Evolutionary conservation across 306 rosid species (phyloP).

Genomic region (Styphnolobium japonicum): DNA sequence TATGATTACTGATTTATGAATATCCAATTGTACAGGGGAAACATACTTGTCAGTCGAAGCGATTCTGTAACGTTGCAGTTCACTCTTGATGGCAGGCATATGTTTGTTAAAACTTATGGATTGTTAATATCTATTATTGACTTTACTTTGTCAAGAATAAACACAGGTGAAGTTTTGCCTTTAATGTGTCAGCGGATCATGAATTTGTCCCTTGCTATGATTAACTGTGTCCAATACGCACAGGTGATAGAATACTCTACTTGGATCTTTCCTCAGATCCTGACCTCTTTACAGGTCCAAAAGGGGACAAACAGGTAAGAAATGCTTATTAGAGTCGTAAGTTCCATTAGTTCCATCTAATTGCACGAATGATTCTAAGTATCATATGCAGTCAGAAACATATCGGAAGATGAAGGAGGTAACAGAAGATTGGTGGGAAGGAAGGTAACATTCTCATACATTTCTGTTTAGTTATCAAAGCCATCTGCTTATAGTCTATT

Average conservation of each 20-base stretch:
- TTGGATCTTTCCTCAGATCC: slow-evolving; percentile 85
- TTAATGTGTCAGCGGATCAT: background rate
- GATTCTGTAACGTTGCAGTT: slow-evolving; percentile 62
- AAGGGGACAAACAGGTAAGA: slow-evolving; percentile 83
- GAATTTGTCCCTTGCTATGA: slow-evolving; percentile 19
- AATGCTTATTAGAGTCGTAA: slow-evolving; percentile 8
- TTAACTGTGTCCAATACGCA: slow-evolving; percentile 21
- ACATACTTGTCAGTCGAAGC: slow-evolving; percentile 69
- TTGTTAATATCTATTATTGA: slow-evolving; percentile 78
- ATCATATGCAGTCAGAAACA: slow-evolving; percentile 72
- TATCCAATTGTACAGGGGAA: slow-evolving; percentile 67
- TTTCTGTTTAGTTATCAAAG: background rate
- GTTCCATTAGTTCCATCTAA: slow-evolving; percentile 7
- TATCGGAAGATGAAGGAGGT: slow-evolving; percentile 89
- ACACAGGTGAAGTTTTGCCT: slow-evolving; percentile 57
- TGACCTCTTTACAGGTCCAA: slow-evolving; percentile 72
- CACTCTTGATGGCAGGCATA: slow-evolving; percentile 71
- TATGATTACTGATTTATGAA: slow-evolving; percentile 24
- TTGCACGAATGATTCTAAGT: slow-evolving; percentile 3
- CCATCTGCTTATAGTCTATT: background rate
- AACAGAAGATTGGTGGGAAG: slow-evolving; percentile 91
- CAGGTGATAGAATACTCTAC: slow-evolving; percentile 83
- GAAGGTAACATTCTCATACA: slow-evolving; percentile 52
- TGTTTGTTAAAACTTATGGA: slow-evolving; percentile 66
- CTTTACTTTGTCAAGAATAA: slow-evolving; percentile 85